Base-by-base conservation (phyloP, 2,329 filamentous ascomycete genomes). In the Trichocomaceae sp. region DNA sequence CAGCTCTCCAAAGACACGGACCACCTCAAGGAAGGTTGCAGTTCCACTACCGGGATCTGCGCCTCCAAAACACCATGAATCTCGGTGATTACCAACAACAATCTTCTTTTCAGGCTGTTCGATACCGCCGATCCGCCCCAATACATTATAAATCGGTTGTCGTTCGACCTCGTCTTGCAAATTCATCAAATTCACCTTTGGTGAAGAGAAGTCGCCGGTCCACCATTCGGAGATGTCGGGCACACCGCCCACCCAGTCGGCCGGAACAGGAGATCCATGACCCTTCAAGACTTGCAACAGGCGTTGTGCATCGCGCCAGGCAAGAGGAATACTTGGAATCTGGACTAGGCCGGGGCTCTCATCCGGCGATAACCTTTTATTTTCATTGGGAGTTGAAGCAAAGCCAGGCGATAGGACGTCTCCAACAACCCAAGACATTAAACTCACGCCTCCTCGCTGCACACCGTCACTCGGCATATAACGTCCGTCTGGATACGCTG, bases 341-440 rank as follows among this genome's bases (percentile, higher is more conserved):
- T 86, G 82, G 22, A 85, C 82, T 13, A 99, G 77, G 0, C 84
- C 91, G 1, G 81, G 75, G 46, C 86, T 87, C 49, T 92, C 81
- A 20, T 86, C 82, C 19, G 84, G 81, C 49, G 82, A 78, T 63
- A 93, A 77, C 49, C 89, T 82, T 44, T 84, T 81, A 54, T 71
- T 72, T 62, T 77, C 72, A 10, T 64, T 68, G 6, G 75, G 73
- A 3, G 69, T 72, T 5, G 75, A 77, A 56, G 88, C 85, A 78
- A 84, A 91, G 4, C 91, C 91, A 2, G 93, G 93, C 0, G 90
- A 95, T 45, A 97, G 79, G n/a, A 91, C 86, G 70, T 99, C 93
- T 37, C 93, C 93, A 0, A 95, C 73, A 15, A 96, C 82, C 83
- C 85, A 90, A 65, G 84, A 91, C 74, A 83, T 87, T 62, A 95